phyloP scores from a whole-genome alignment of 768 basidiomycete genomes.

The Gloeophyllum trabeum region DNA sequence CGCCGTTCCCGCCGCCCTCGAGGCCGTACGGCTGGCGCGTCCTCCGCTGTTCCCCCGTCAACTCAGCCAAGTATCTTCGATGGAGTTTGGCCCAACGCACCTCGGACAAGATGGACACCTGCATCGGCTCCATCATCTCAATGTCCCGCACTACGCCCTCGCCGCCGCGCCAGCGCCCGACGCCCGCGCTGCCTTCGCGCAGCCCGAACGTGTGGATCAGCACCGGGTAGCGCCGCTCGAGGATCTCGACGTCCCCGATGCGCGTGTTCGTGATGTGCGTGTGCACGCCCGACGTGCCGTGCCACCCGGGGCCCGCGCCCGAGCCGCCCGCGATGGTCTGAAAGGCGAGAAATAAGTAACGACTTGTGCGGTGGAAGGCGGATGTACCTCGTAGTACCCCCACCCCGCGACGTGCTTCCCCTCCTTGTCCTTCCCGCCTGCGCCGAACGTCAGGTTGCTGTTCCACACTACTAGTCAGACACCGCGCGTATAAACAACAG shows the following conservation, averaged over 20 bases:
- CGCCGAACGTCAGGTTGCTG: constrained; percentile 83
- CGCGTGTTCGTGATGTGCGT: constrained; percentile 91
- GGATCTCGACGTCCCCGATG: constrained; percentile 87
- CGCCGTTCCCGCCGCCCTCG: constrained; percentile 66
- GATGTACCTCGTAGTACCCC: constrained; percentile 75
- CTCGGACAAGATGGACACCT: constrained; percentile 85
- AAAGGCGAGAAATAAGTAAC: constrained; percentile 3
- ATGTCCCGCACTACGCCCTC: constrained; percentile 80
- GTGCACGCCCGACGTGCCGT: constrained; percentile 89
- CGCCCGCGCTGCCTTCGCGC: constrained; percentile 56
- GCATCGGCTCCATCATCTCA: constrained; percentile 71
- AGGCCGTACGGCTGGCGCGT: constrained; percentile 82
- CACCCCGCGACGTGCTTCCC: constrained; percentile 70
- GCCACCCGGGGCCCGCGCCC: constrained; percentile 83
- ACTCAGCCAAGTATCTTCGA: not conserved
- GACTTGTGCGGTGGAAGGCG: constrained; percentile 1
- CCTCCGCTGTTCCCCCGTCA: constrained; percentile 41
- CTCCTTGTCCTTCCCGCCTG: constrained; percentile 77
- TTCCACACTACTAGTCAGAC: not conserved
- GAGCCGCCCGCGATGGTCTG: constrained; percentile 93
- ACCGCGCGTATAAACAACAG: constrained; percentile 3
- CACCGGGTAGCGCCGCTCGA: constrained; percentile 92
- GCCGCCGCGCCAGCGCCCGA: constrained; percentile 67
- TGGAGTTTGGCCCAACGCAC: constrained; percentile 22
- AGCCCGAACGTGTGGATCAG: constrained; percentile 76